Conservation (phyloP, 2,329 filamentous ascomycete genomes). For the Cytospora mali region DNA sequence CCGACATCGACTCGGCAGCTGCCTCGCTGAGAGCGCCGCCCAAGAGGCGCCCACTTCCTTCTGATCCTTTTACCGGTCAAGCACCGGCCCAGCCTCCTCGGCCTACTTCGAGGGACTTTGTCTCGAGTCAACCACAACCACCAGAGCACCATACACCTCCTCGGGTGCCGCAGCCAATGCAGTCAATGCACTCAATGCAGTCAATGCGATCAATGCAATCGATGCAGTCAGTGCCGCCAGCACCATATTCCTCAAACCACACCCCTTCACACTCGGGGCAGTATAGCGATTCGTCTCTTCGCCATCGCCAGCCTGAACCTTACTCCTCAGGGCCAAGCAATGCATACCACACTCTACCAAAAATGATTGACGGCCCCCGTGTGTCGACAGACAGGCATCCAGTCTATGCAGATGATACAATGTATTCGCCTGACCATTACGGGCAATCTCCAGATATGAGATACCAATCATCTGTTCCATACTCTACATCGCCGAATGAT, state of each 20-base stretch:
- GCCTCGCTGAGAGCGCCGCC: conserved; percentile 60
- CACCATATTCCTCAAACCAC: conserved; percentile 50
- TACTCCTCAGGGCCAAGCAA: conserved; percentile 39
- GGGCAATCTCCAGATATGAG: conserved; percentile 41
- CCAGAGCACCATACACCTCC: conserved; percentile 48
- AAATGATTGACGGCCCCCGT: conserved; percentile 19
- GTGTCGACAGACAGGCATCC: conserved; percentile 37
- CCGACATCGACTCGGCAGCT: conserved; percentile 39
- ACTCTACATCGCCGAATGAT: conserved; percentile 37
- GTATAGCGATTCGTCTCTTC: conserved; percentile 46
- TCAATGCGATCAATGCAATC: too few species aligned
- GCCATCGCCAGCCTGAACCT: conserved; percentile 41
- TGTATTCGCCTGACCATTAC: conserved; percentile 41
- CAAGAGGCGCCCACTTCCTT: conserved; percentile 82
- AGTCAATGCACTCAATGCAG: too few species aligned
- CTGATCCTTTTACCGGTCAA: conserved; percentile 69
- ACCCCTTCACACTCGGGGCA: conserved; percentile 58
- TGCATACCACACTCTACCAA: conserved; percentile 29
- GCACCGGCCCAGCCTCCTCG: conserved; percentile 44
- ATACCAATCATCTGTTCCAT: conserved; percentile 33
- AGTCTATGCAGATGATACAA: conserved; percentile 42
- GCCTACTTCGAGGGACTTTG: conserved; percentile 36
- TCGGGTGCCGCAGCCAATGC: conserved; percentile 42
- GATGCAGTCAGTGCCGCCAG: conserved; percentile 47
- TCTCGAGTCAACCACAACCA: conserved; percentile 37